Conservation (phyloP, 371 early-diverging fungal species). For the Saksenaea vasiformis region DNA sequence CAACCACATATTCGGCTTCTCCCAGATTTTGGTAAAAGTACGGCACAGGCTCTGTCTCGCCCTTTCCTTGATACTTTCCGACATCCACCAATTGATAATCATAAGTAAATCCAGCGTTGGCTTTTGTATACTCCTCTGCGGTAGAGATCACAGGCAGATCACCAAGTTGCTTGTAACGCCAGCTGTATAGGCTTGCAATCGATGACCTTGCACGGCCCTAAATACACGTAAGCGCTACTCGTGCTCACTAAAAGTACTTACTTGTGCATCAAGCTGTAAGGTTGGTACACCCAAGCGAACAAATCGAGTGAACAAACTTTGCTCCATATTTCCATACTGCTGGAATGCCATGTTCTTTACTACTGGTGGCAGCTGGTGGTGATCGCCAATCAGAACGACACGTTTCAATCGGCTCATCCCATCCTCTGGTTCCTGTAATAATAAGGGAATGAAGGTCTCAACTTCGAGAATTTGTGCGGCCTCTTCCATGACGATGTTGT, state of each 20-base stretch:
- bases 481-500: slow-evolving; percentile 97
- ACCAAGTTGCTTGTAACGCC: slow-evolving; percentile 74
- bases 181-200: slow-evolving; percentile 82
- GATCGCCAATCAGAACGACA: slow-evolving; percentile 96
- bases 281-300: slow-evolving; percentile 89
- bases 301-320: slow-evolving; percentile 88
- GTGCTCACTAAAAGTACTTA: slow-evolving; percentile 8
- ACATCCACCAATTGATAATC: slow-evolving; percentile 89
- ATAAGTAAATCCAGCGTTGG: slow-evolving; percentile 85
- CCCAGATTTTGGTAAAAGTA: slow-evolving; percentile 90
- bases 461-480: slow-evolving; percentile 96
- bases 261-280: slow-evolving; percentile 80
- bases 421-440: slow-evolving; percentile 74
- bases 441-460: slow-evolving; percentile 92
- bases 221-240: not conserved
- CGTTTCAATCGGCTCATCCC: slow-evolving; percentile 74
- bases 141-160: slow-evolving; percentile 56
- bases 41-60: slow-evolving; percentile 83
- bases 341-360: slow-evolving; percentile 85
- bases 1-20: slow-evolving; percentile 97
- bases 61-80: slow-evolving; percentile 69
- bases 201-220: slow-evolving; percentile 80
- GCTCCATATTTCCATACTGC: slow-evolving; percentile 87
- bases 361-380: slow-evolving; percentile 94
- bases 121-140: slow-evolving; percentile 45